phyloP scores from a whole-genome alignment of 352 stramenopile genomes.

The Pythium phragmiticola region DNA sequence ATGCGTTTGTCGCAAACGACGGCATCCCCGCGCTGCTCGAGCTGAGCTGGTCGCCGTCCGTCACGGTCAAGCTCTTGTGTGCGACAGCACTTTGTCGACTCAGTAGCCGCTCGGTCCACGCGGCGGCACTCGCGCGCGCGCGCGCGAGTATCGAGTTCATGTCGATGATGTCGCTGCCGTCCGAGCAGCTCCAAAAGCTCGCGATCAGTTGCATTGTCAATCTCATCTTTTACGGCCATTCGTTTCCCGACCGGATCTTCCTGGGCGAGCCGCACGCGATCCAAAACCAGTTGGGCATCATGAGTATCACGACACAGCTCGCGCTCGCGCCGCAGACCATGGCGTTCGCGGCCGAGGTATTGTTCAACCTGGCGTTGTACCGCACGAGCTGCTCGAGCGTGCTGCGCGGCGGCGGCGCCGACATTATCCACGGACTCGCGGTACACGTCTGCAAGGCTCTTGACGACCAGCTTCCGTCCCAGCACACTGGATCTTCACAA shows the following conservation, averaged over 20 bases:
- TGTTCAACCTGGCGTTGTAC: conserved; percentile 76
- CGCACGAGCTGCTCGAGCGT: conserved; percentile 49
- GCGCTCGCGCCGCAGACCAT: conserved; percentile 34
- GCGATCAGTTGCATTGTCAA: conserved; percentile 69
- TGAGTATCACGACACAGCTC: conserved; percentile 64
- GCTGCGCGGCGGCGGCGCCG: conserved; percentile 55
- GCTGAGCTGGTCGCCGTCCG: conserved; percentile 59
- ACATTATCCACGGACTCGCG: conserved; percentile 53
- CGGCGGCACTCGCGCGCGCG: conserved; percentile 36
- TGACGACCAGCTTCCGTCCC: conserved; percentile 30
- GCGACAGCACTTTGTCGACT: conserved; percentile 63
- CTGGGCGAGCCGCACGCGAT: conserved; percentile 66
- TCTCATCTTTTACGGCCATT: conserved; percentile 59
- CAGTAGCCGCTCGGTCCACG: conserved; percentile 36
- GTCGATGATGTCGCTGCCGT: conserved; percentile 59
- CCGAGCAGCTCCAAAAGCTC: conserved; percentile 56
- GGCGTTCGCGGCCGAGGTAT: conserved; percentile 55
- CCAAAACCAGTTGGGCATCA: conserved; percentile 62
- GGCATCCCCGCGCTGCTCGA: conserved; percentile 66
- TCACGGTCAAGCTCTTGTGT: conserved; percentile 72
- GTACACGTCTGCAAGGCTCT: conserved; percentile 44
- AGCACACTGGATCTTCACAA: conserved; percentile 1
- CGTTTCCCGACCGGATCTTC: conserved; percentile 72
- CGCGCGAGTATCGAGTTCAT: conserved; percentile 63
- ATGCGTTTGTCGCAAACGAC: conserved; percentile 54